A percentile compares a stretch with the other conserved stretches of the same genome.
Evolutionary conservation across 345 rosid species (phyloP).

Genomic region (Hibiscus syriacus): DNA sequence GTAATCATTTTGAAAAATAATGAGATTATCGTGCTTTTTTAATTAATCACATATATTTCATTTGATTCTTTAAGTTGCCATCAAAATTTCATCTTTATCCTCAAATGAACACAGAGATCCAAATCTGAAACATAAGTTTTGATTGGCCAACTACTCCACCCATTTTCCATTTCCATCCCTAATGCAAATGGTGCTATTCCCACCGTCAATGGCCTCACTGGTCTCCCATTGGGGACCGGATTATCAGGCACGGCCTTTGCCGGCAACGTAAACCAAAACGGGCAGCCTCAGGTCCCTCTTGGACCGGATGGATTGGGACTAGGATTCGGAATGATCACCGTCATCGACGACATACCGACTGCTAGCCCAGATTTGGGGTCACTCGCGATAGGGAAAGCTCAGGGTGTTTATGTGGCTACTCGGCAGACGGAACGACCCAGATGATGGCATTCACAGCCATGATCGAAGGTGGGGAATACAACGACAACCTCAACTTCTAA

Average conservation of each 20-base stretch:
- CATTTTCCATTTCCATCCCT: slow-evolving; percentile 32
- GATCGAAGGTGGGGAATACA: slow-evolving; percentile 90
- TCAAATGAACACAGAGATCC: too few relatives aligned
- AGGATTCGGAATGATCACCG: slow-evolving; percentile 82
- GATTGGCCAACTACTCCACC: too few relatives aligned
- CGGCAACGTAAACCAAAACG: slow-evolving; percentile 22
- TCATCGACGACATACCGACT: slow-evolving; percentile 50
- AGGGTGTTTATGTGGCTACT: slow-evolving; percentile 83
- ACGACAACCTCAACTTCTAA: slow-evolving; percentile 83
- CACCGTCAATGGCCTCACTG: slow-evolving; percentile 59
- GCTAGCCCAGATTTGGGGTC: slow-evolving; percentile 74
- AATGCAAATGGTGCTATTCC: slow-evolving; percentile 91
- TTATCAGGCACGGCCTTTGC: slow-evolving; percentile 53
- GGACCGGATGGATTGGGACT: slow-evolving; percentile 43
- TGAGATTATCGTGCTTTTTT: too few relatives aligned
- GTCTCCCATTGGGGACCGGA: slow-evolving; percentile 88
- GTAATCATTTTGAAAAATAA: too few relatives aligned
- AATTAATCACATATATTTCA: too few relatives aligned
- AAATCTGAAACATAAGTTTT: too few relatives aligned
- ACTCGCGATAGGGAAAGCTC: slow-evolving; percentile 76
- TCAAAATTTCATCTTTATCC: too few relatives aligned
- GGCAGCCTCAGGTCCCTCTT: slow-evolving; percentile 50
- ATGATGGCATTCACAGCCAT: slow-evolving; percentile 96
- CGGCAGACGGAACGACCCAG: slow-evolving; percentile 75
- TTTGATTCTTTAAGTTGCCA: too few relatives aligned